A percentile compares a stretch with the other conserved stretches of the same genome.
phyloP scores from a whole-genome alignment of 2,329 filamentous ascomycete genomes.

The Clonostachys byssicola region DNA sequence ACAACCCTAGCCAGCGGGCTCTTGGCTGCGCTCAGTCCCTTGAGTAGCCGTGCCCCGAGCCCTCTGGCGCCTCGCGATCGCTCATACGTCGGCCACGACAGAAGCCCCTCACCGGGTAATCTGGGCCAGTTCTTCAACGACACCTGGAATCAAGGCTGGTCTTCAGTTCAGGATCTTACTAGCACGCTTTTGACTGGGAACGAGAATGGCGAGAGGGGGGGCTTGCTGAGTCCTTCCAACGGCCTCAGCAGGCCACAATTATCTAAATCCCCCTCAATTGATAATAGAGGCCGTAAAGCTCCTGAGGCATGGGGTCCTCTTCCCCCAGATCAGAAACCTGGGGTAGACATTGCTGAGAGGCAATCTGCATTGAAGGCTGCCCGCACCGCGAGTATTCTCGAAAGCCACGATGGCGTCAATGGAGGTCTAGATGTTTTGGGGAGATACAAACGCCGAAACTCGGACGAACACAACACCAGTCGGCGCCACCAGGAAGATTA shows the following conservation, averaged over 20 bases:
- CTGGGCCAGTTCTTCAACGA: constrained; percentile 39
- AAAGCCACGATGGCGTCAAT: constrained; percentile 57
- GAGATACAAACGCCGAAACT: constrained; percentile 62
- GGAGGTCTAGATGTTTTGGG: constrained; percentile 51
- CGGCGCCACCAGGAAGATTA: constrained; percentile 64
- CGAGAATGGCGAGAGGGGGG: constrained; percentile 1
- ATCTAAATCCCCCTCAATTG: constrained; percentile 25
- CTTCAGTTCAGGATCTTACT: constrained; percentile 50
- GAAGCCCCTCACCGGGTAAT: constrained; percentile 21
- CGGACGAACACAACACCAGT: constrained; percentile 53
- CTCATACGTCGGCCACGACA: constrained; percentile 23
- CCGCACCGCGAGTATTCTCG: constrained; percentile 54
- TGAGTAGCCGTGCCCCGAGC: constrained; percentile 28
- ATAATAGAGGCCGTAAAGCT: background rate
- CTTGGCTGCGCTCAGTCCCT: constrained; percentile 14
- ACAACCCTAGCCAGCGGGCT: constrained; percentile 4
- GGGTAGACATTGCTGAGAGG: constrained; percentile 39
- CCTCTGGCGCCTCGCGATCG: constrained; percentile 37
- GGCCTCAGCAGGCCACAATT: background rate
- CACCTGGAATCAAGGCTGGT: constrained; percentile 50
- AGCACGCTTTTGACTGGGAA: constrained; percentile 29
- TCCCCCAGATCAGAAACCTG: constrained; percentile 32
- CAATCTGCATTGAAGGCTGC: constrained; percentile 51
- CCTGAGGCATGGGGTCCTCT: constrained; percentile 42
- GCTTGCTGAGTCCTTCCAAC: background rate